Conservation (phyloP, 2,329 filamentous ascomycete species). For the Colletotrichum sp. region DNA sequence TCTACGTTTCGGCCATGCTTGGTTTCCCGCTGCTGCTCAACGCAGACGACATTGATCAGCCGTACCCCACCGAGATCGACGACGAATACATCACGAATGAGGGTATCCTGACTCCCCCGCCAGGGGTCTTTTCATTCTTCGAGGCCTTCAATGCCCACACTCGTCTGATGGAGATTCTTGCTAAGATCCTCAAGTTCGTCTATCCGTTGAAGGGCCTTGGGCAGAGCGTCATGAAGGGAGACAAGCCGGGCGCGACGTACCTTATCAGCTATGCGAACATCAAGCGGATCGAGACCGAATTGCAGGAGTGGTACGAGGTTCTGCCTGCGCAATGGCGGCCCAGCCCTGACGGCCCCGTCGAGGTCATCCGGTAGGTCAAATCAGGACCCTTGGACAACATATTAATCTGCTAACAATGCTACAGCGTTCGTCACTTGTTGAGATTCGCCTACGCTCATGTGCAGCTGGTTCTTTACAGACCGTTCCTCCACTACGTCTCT, state of each 20-base stretch:
- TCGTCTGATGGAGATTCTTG: slow-evolving; percentile 66
- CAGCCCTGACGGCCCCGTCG: slow-evolving; percentile 75
- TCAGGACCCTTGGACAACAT: neutral
- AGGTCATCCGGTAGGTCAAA: slow-evolving; percentile 74
- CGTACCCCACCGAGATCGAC: slow-evolving; percentile 67
- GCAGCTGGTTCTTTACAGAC: slow-evolving; percentile 82
- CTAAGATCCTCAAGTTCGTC: slow-evolving; percentile 68
- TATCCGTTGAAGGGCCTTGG: slow-evolving; percentile 67
- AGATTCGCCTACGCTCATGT: slow-evolving; percentile 84
- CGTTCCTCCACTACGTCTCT: slow-evolving; percentile 84
- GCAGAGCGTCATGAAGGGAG: slow-evolving; percentile 47
- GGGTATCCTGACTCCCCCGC: slow-evolving; percentile 59
- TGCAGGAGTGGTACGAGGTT: slow-evolving; percentile 67
- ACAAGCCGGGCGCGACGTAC: slow-evolving; percentile 56
- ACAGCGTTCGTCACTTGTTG: slow-evolving; percentile 73
- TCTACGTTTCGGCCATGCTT: slow-evolving; percentile 70
- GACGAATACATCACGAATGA: slow-evolving; percentile 70
- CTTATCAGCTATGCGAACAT: slow-evolving; percentile 68
- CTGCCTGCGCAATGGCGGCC: slow-evolving; percentile 81
- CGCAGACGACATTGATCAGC: slow-evolving; percentile 71
- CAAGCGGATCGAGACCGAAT: slow-evolving; percentile 67
- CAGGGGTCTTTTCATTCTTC: slow-evolving; percentile 63
- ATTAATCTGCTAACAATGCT: neutral
- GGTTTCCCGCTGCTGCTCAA: slow-evolving; percentile 70
- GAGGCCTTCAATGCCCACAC: slow-evolving; percentile 72